Evolutionary conservation across 208 protist species (phyloP), one percentile per base, ranked within the genome.

Genomic region (Vickermania ingenoplastis): DNA sequence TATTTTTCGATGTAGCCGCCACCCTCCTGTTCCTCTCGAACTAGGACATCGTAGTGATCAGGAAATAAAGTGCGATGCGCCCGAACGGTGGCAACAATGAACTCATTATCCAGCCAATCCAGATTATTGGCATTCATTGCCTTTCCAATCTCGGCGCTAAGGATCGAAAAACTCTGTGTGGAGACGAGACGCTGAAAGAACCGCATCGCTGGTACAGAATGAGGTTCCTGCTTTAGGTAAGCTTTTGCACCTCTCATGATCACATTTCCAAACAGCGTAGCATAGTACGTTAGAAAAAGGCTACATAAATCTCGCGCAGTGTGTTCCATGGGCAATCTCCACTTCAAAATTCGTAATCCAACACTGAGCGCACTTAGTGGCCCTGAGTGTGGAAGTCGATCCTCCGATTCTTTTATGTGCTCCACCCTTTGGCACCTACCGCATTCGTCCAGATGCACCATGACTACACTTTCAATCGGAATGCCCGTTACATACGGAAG

Each of bases 71-170:
- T 59, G 1, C 71, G 62, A 30, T 89, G 76, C 0, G 64, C 70
- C 3, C 81, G 81, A 2, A 92, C 75, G n/a, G 72, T 66, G 13
- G 81, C 81, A 11, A 92, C 84, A 57, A 86, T 86, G 57, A 92
- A 92, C 63, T 89, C 81, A 63, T 92, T 92, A 54, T 92, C 76
- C 71, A 92, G 72, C 81, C 84, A 92, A 24, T 77, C 57, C 22
- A 71, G 61, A 53, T 77, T 71, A 21, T 70, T 65, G 1, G 71
- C 67, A 4, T 59, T 53, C 0, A 92, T 66, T 5, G 71, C 67
- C 29, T 73, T 78, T 23, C 67, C 78, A 0, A 92, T 73, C 25
- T 82, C 73, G 52, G 77, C 71, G 49, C 71, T 77, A 4, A 92
- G 57, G 25, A 83, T 69, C 41, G 25, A 75, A 55, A 83, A 89